phyloP scores from a whole-genome alignment of 495 filamentous ascomycete genomes.

The Glonium stellatum region DNA sequence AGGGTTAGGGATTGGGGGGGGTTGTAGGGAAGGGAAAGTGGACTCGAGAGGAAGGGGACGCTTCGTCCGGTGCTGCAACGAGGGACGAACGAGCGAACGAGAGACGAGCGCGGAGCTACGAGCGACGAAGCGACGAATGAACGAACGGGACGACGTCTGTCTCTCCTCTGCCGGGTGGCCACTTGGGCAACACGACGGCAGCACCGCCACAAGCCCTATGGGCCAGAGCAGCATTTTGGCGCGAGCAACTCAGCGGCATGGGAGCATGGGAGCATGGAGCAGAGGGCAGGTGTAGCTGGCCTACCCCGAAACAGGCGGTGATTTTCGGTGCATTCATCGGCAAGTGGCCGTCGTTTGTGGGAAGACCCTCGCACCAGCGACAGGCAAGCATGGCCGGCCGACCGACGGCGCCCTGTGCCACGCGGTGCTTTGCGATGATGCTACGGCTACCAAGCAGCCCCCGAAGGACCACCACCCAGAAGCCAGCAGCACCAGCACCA shows the following conservation, averaged over 20 bases:
- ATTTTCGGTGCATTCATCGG: slow-evolving; percentile 14
- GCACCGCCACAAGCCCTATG: slow-evolving; percentile 23
- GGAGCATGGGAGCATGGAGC: too few relatives aligned
- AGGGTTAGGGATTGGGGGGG: too few relatives aligned
- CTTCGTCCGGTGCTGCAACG: background rate
- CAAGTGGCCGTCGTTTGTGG: background rate
- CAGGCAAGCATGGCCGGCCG: background rate
- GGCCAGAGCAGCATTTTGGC: too few relatives aligned
- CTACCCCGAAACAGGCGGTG: slow-evolving; percentile 18
- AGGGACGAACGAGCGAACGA: too few relatives aligned
- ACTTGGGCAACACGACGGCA: slow-evolving; percentile 3
- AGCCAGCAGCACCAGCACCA: too few relatives aligned
- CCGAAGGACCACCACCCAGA: too few relatives aligned
- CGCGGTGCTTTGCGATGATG: slow-evolving; percentile 8
- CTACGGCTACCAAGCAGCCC: too few relatives aligned
- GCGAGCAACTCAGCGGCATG: too few relatives aligned
- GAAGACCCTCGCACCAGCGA: slow-evolving; percentile 1
- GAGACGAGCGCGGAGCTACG: too few relatives aligned
- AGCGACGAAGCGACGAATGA: too few relatives aligned
- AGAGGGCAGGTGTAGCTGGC: too few relatives aligned
- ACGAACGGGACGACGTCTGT: too few relatives aligned
- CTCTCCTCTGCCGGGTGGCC: background rate
- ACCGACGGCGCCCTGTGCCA: slow-evolving; percentile 10
- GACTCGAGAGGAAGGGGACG: background rate
- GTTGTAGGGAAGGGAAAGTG: slow-evolving; percentile 10